phyloP scores from a whole-genome alignment of 345 rosid species.

The Hirschfeldia incana region DNA sequence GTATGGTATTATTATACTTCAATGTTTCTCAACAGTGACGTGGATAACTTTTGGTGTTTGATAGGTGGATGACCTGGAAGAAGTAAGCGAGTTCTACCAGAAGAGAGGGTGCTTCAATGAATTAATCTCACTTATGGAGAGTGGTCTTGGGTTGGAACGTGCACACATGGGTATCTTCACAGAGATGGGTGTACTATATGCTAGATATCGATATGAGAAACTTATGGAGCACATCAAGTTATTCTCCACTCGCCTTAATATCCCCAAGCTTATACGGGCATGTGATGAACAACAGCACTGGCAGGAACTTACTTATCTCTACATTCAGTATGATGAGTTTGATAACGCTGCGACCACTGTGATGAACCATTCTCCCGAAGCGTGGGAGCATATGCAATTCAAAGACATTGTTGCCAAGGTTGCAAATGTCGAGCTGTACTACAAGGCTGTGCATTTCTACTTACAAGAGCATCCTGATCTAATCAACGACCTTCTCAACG shows the following conservation, averaged over 20 bases:
- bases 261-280: conserved; percentile 95
- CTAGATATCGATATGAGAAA: conserved; percentile 95
- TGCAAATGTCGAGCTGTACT: conserved; percentile 91
- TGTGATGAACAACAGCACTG: conserved; percentile 99
- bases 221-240: conserved; percentile 98
- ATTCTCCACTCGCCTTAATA: conserved; percentile 95
- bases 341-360: conserved; percentile 98
- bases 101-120: conserved; percentile 99
- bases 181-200: conserved; percentile 95
- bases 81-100: conserved; percentile 95
- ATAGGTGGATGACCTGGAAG: conserved; percentile 97
- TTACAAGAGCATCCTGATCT: conserved; percentile 97
- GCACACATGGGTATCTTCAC: conserved; percentile 99
- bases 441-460: conserved; percentile 98
- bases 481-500: conserved; percentile 91
- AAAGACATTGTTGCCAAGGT: conserved; percentile 93
- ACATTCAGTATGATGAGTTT: conserved; percentile 91
- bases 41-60: conserved; percentile 22
- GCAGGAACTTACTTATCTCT: conserved; percentile 89
- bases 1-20: neutral
- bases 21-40: conserved; percentile 12
- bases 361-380: conserved; percentile 99
- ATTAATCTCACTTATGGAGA: conserved; percentile 97
- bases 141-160: conserved; percentile 96
- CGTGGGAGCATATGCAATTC: conserved; percentile 99